phyloP scores from a whole-genome alignment of 2,329 filamentous ascomycete genomes.

The Talaromyces sp. region DNA sequence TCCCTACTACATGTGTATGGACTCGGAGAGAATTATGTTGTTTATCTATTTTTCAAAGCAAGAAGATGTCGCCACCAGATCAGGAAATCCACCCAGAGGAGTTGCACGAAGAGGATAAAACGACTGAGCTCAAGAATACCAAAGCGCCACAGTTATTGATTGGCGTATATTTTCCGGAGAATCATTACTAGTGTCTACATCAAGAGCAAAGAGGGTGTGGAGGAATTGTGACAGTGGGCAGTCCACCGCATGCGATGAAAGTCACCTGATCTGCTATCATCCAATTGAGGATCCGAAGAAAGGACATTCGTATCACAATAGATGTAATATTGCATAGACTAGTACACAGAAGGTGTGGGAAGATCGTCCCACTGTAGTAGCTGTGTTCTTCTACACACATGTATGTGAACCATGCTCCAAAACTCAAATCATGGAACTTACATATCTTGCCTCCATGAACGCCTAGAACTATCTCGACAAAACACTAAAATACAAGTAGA shows the following conservation, averaged over 20 bases:
- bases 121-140: neutral
- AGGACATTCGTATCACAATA: neutral
- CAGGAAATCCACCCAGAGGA: neutral
- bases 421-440: neutral
- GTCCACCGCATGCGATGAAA: neutral
- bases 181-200: neutral
- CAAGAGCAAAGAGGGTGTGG: constrained; percentile 2
- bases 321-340: neutral
- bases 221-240: neutral
- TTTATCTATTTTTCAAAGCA: neutral
- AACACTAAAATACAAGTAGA: constrained; percentile 6
- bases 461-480: neutral
- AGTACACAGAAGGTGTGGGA: neutral
- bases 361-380: neutral
- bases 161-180: constrained; percentile 8
- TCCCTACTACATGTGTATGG: neutral
- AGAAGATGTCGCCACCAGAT: neutral
- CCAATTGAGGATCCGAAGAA: neutral
- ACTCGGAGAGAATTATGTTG: neutral
- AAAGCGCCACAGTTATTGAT: constrained; percentile 6
- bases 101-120: neutral
- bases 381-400: neutral
- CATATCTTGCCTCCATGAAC: constrained; percentile 1
- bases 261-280: constrained; percentile 2
- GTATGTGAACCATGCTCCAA: neutral